Evolutionary conservation across 805 yeast species (phyloP), one percentile per base, ranked within the genome.

Genomic region (Lipomyces yamanashiensis): DNA sequence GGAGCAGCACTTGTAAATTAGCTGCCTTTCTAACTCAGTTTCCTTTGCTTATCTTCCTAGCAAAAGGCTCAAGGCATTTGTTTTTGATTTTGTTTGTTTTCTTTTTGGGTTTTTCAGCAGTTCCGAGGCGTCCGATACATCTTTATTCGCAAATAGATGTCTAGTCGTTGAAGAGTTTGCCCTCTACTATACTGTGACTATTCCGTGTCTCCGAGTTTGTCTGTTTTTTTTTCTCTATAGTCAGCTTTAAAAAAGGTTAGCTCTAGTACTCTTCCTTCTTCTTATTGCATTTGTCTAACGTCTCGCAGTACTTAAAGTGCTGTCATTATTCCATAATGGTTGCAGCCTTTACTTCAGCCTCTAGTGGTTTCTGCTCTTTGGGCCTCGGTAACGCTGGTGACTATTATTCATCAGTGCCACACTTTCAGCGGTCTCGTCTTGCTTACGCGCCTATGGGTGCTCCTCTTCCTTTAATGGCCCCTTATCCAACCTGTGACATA

Each of bases 331-430:
- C 21, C 57, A 34, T 19, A 51, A 62, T 62, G 66, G 57, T 53
- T 17, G 45, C 63, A 33, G 43, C 53, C 28, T 34, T 62, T 28
- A 44, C 54, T 19, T n/a, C n/a, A n/a, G 54, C 52, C 34, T 17
- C 54, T 19, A 13, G 49, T 19, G 54, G 54, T 28, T 62, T 58
- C 48, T 58, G 59, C 49, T 36, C 59, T 17, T 13, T 53, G 40
- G 66, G 53, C n/a, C 60, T 57, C 9, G 51, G 19, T 43, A 62
- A 59, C 13, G 63, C 62, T 3, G 48, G 56, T 39, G 66, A 62
- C 58, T 62, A 62, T 50, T 34, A 49, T 47, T 21, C 53, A 13
- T 63, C 59, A 19, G 21, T 33, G 10, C 12, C 52, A 7, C 57
- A 28, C 36, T 52, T 40, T 10, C 44, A 45, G 34, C 54, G 40